Conservation (phyloP, 257 asterid genomes). For the Solanum rostratum region DNA sequence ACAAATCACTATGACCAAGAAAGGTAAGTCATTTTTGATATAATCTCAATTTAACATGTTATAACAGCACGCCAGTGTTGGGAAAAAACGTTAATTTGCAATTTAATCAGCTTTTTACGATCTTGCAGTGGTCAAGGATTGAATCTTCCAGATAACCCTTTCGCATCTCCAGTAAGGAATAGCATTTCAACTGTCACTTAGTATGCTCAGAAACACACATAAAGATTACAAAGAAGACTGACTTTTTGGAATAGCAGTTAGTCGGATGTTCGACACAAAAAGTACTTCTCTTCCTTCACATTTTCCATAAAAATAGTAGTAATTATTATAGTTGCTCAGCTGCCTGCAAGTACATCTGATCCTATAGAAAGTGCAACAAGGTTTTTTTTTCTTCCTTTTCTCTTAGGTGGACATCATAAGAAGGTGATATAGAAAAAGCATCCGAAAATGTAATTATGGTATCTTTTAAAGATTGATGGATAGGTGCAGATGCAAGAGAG, state of each 20-base stretch:
- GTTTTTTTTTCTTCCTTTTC: not conserved
- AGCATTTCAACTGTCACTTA: slow-evolving; percentile 54
- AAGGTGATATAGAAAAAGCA: not conserved
- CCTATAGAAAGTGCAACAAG: not conserved
- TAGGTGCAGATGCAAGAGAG: not conserved
- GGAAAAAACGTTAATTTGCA: not conserved
- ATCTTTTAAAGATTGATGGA: not conserved
- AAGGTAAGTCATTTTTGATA: slow-evolving; percentile 3
- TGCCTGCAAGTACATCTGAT: not conserved
- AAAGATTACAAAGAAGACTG: not conserved
- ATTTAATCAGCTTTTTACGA: not conserved
- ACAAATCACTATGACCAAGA: not conserved
- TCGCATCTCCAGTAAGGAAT: slow-evolving; percentile 40
- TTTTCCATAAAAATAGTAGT: not conserved
- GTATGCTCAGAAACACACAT: slow-evolving; percentile 19
- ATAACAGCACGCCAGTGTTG: not conserved
- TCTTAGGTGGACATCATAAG: not conserved
- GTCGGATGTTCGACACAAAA: not conserved
- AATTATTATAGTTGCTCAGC: not conserved
- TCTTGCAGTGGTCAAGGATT: slow-evolving; percentile 40
- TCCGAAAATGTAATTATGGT: not conserved
- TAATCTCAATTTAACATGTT: not conserved
- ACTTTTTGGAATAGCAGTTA: not conserved
- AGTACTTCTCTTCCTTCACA: not conserved
- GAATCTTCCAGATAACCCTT: slow-evolving; percentile 69